Evolutionary conservation across 2,329 filamentous ascomycete species (phyloP).

Genomic region (Dactylellina haptotyla): DNA sequence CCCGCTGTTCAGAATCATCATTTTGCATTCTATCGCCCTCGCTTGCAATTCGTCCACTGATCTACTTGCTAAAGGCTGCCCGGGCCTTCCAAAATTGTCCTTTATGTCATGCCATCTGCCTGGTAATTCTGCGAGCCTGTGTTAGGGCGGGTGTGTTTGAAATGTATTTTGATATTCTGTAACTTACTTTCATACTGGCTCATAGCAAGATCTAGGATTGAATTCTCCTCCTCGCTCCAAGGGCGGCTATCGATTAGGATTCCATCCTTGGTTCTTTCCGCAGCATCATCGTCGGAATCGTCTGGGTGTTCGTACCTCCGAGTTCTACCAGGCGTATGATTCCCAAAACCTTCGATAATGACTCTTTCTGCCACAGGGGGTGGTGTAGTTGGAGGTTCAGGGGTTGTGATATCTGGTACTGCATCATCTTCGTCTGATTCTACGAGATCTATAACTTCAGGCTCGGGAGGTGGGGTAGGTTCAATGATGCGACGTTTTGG

Average conservation of each 20-base stretch:
- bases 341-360: conserved; percentile 23
- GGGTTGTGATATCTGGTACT: background rate
- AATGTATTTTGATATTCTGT: too few relatives aligned
- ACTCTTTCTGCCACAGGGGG: conserved; percentile 20
- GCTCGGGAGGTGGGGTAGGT: too few relatives aligned
- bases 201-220: conserved; percentile 1
- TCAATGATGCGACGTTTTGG: too few relatives aligned
- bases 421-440: background rate
- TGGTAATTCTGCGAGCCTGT: conserved; percentile 2
- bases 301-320: conserved; percentile 12
- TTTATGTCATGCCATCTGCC: conserved; percentile 40
- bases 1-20: background rate
- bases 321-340: conserved; percentile 38
- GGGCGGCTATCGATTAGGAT: conserved; percentile 36
- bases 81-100: background rate
- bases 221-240: conserved; percentile 41
- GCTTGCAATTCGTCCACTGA: background rate
- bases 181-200: background rate
- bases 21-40: conserved; percentile 11
- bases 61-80: conserved; percentile 3
- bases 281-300: background rate
- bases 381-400: background rate
- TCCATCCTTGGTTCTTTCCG: background rate
- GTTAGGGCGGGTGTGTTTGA: too few relatives aligned
- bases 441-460: background rate